Percentiles rank a stretch among this genome's conserved stretches.
These are phyloP conservation scores for Phytophthora crassamura DNA, from an alignment of 352 stramenopile species.

Conservation along the genomic window DNA sequence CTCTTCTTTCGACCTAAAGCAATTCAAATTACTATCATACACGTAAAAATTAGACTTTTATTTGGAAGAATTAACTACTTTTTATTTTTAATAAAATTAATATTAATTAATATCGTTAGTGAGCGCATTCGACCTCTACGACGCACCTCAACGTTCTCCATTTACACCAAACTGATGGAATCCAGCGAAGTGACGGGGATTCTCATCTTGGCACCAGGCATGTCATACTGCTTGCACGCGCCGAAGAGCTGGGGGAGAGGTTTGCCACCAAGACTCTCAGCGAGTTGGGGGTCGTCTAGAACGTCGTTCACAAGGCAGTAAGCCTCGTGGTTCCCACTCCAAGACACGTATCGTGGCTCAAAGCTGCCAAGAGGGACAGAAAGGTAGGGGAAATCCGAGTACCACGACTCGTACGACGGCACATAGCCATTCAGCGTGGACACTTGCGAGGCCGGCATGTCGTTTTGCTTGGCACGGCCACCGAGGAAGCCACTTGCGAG, in stretches of 20 bases:
- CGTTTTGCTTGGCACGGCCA: slow-evolving; percentile 43
- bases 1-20: neutral
- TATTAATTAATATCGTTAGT: slow-evolving; percentile 11
- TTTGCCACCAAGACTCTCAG: slow-evolving; percentile 43
- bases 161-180: slow-evolving; percentile 37
- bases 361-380: slow-evolving; percentile 63
- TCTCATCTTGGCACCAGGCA: slow-evolving; percentile 28
- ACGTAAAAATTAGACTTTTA: too few species aligned
- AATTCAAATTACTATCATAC: slow-evolving; percentile 11
- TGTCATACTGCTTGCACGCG: slow-evolving; percentile 64
- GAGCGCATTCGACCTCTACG: neutral
- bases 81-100: too few species aligned
- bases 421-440: slow-evolving; percentile 64
- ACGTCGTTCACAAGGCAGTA: slow-evolving; percentile 79
- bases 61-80: too few species aligned
- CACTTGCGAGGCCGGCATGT: slow-evolving; percentile 54
- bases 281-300: slow-evolving; percentile 53
- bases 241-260: slow-evolving; percentile 66
- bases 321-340: slow-evolving; percentile 56
- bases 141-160: neutral
- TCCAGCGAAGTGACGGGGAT: slow-evolving; percentile 20
- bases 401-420: slow-evolving; percentile 71
- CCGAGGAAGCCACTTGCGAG: slow-evolving; percentile 33
- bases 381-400: slow-evolving; percentile 72
- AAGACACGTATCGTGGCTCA: slow-evolving; percentile 61